These are phyloP conservation scores for Ambrosia artemisiifolia DNA, from an alignment of 129 eudicot species.

Conservation along the genomic window DNA sequence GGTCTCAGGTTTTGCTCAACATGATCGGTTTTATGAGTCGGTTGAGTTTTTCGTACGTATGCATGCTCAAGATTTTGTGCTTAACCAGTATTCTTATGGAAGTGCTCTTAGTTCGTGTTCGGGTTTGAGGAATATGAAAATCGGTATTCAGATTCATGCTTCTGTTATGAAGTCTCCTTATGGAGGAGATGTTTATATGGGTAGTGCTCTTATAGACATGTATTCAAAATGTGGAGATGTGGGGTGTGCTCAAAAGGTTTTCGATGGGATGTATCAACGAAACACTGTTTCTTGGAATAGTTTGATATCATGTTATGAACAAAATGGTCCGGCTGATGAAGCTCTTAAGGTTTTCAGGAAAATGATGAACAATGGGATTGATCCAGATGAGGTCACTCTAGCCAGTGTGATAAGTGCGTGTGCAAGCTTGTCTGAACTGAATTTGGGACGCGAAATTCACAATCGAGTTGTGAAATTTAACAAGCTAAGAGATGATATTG, in stretches of 20 bases:
- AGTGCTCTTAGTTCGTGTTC: constrained; percentile 45
- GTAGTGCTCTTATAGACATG: constrained; percentile 45
- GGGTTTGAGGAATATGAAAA: constrained; percentile 28
- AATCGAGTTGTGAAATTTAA: constrained; percentile 29
- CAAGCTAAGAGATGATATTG: constrained; percentile 34
- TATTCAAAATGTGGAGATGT: constrained; percentile 42
- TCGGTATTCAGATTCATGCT: constrained; percentile 41
- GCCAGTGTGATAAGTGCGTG: constrained; percentile 40
- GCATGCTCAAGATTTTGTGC: constrained; percentile 34
- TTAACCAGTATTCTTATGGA: constrained; percentile 34
- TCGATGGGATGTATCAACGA: constrained; percentile 26
- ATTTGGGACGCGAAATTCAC: constrained; percentile 31
- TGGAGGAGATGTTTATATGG: constrained; percentile 31
- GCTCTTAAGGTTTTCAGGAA: constrained; percentile 27
- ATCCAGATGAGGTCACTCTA: constrained; percentile 40
- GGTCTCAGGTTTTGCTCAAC: constrained; percentile 42
- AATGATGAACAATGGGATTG: constrained; percentile 24
- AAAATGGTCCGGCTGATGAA: constrained; percentile 39
- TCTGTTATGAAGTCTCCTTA: constrained; percentile 33
- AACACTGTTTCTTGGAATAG: constrained; percentile 43
- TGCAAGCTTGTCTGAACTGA: constrained; percentile 32
- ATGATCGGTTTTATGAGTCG: constrained; percentile 25
- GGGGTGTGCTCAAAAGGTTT: constrained; percentile 33
- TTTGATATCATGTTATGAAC: constrained; percentile 39
- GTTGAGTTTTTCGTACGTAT: constrained; percentile 34